Base-by-base conservation (phyloP, 495 filamentous ascomycete species). In the Hypoxylon crocopeplum region DNA sequence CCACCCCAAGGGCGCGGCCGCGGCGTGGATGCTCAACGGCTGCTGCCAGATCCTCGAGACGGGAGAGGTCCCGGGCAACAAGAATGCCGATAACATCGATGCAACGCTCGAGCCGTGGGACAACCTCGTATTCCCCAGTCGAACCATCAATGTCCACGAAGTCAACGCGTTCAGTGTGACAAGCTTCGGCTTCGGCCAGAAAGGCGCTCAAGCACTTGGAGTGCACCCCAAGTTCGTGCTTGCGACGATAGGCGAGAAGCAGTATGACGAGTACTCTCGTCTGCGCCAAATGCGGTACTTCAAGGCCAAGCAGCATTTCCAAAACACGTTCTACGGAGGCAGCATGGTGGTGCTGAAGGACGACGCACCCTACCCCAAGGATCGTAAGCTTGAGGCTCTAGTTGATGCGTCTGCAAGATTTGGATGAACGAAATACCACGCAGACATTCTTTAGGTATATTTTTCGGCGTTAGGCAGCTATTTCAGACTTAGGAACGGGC, bases 21-120 rank as follows among this genome's bases (percentile, higher is more conserved):
- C 93, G 73, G 94, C 93, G 21, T 98, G 93, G 93, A 97, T 97
- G 94, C 87, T 97, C 79, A 98, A 98, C 80, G 94, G 94, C 48
- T 90, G 89, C 68, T 76, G 97, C 68, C 94, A 98, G 75, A 90
- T 94, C 39, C 79, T 98, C 59, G 93, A 97, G 71, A 86, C 82
- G 33, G 93, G 94, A 58, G 77, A 96, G 11, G 93, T 98, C 25
- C 94, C 94, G 3, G 94, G 94, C 36, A 98, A 98, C 77, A 83
- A 90, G 56, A 98, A 98, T 67, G 93, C 94, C 34, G 94, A 98
- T 75, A 97, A 98, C 70, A 84, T 98, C 15, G 94, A 97, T 75
- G 82, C 88, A 70, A 85, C 90, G 48, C 89, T 98, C 81, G 92
- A 96, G 79, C 82, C 94, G 66, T 98, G 92, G 71, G 93, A 97